phyloP scores from a whole-genome alignment of 2,329 filamentous ascomycete genomes.

The Claviceps sp. region DNA sequence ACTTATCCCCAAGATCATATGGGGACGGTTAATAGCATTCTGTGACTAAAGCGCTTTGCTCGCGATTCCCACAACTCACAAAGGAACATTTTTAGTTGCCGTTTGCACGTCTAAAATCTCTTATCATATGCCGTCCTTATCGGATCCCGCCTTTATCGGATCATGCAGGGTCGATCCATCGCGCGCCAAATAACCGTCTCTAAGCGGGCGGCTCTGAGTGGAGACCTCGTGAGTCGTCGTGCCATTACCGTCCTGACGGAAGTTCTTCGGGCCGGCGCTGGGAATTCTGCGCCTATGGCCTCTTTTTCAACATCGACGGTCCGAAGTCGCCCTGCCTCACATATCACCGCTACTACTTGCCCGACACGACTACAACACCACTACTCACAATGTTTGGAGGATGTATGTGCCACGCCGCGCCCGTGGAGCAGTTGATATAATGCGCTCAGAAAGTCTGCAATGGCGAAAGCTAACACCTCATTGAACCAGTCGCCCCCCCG shows the following conservation, averaged over 20 bases:
- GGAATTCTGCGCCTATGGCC: neutral
- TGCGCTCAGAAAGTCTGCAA: neutral
- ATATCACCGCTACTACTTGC: neutral
- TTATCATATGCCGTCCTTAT: neutral
- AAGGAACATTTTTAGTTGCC: neutral
- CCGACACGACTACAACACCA: neutral
- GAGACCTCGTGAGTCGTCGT: too few relatives aligned
- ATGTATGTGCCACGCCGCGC: slow-evolving; percentile 24
- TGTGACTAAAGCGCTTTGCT: neutral
- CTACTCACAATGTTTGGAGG: slow-evolving; percentile 16
- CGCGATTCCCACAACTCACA: neutral
- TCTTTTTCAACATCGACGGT: neutral
- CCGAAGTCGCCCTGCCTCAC: slow-evolving; percentile 13
- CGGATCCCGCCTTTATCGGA: slow-evolving; percentile 3
- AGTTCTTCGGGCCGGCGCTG: slow-evolving; percentile 9
- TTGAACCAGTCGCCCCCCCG: slow-evolving; percentile 47
- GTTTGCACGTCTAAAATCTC: neutral
- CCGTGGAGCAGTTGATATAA: neutral
- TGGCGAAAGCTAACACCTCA: slow-evolving; percentile 10
- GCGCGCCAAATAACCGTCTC: too few relatives aligned
- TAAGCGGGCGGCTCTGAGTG: too few relatives aligned
- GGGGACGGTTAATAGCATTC: neutral
- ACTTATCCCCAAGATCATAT: too few relatives aligned
- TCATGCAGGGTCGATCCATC: neutral
- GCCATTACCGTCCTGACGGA: slow-evolving; percentile 7